phyloP scores from a whole-genome alignment of 2,329 filamentous ascomycete species.

The Penicillium sp. region DNA sequence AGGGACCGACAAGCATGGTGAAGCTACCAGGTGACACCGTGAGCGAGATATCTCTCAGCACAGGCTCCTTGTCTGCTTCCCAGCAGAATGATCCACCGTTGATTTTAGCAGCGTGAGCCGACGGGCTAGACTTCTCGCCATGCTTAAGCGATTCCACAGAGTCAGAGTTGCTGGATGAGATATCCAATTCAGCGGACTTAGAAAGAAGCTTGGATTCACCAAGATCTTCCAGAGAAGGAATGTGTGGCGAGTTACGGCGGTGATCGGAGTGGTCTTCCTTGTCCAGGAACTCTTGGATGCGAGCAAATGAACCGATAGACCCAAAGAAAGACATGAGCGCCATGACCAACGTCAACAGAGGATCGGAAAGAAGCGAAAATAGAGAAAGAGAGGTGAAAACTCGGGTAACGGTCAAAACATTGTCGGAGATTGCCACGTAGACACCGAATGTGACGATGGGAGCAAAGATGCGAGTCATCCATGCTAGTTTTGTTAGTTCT shows the following conservation, averaged over 20 bases:
- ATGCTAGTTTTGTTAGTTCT: conserved; percentile 22
- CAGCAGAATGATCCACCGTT: conserved; percentile 46
- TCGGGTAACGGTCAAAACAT: conserved; percentile 38
- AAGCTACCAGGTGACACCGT: conserved; percentile 41
- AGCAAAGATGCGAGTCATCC: conserved; percentile 39
- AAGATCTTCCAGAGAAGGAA: conserved; percentile 15
- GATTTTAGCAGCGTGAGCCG: conserved; percentile 35
- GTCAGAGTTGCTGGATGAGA: conserved; percentile 20
- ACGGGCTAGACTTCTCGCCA: conserved; percentile 8
- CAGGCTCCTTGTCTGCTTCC: conserved; percentile 39
- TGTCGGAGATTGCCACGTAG: conserved; percentile 39
- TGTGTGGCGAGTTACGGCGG: conserved; percentile 10
- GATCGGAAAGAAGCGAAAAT: conserved; percentile 44
- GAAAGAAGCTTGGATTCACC: conserved; percentile 18
- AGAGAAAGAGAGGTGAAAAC: conserved; percentile 47
- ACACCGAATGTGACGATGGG: conserved; percentile 45
- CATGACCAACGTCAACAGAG: conserved; percentile 44
- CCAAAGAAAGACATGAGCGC: conserved; percentile 42
- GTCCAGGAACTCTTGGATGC: conserved; percentile 45
- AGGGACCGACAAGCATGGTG: conserved; percentile 48
- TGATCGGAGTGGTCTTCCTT: conserved; percentile 29
- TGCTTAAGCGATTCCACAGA: conserved; percentile 22
- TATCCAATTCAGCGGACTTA: conserved; percentile 21
- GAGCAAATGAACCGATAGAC: conserved; percentile 43
- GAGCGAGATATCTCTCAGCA: conserved; percentile 40